These are phyloP conservation scores for Fusarium tjaetaba DNA, from an alignment of 2,329 filamentous ascomycete species.

Conservation along the genomic window DNA sequence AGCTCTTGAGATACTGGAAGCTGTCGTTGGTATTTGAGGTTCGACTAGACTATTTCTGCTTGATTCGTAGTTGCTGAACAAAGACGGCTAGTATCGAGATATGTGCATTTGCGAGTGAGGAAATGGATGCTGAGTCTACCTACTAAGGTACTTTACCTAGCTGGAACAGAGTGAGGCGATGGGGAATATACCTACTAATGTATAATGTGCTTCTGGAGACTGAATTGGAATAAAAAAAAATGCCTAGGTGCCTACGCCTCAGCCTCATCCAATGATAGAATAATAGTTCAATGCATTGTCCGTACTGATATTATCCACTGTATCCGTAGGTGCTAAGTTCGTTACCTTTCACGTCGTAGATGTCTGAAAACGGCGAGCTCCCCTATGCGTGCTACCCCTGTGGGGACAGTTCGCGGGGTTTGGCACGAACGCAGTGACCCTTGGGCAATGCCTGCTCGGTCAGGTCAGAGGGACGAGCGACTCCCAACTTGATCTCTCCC, in stretches of 20 bases:
- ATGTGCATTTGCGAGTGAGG: neutral
- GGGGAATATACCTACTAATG: neutral
- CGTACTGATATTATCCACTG: neutral
- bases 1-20: neutral
- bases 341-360: neutral
- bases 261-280: neutral
- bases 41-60: neutral
- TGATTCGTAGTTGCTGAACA: neutral
- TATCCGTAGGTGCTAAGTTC: neutral
- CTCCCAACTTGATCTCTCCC: slow-evolving; percentile 23
- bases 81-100: neutral
- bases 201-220: neutral
- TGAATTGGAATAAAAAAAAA: neutral
- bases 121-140: neutral
- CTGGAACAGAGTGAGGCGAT: neutral
- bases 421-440: slow-evolving; percentile 26
- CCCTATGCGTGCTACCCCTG: slow-evolving; percentile 25
- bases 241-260: neutral
- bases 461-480: slow-evolving; percentile 1
- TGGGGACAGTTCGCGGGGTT: slow-evolving; percentile 38
- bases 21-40: neutral
- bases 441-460: slow-evolving; percentile 3
- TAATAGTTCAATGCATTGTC: neutral
- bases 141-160: no score
- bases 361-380: slow-evolving; percentile 17